A percentile compares a stretch with the other conserved stretches of the same genome.
Evolutionary conservation across 495 filamentous ascomycete genomes (phyloP).

Genomic region (Penicillium ochrochloron): DNA sequence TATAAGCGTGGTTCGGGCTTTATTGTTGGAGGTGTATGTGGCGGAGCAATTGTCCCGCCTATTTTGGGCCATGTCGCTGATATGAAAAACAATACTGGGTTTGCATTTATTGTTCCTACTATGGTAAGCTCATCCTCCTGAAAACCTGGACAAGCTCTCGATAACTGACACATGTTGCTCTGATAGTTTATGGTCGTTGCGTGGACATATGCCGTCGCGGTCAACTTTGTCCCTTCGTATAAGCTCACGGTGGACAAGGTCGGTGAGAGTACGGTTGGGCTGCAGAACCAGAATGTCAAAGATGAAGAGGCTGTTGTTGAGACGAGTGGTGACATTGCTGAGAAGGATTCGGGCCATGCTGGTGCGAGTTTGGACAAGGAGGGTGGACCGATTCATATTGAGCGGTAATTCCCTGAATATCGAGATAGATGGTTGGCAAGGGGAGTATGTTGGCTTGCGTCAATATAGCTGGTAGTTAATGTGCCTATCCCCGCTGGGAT

Average conservation of each 20-base stretch:
- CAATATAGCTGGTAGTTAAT: not conserved
- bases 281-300: conserved; percentile 33
- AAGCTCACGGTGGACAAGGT: conserved; percentile 63
- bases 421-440: not conserved
- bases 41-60: conserved; percentile 58
- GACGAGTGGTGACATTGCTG: conserved; percentile 4
- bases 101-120: conserved; percentile 61
- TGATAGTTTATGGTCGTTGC: conserved; percentile 55
- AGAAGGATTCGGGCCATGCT: not conserved
- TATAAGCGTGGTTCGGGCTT: conserved; percentile 62
- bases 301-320: conserved; percentile 36
- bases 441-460: not conserved
- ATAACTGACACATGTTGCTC: not conserved
- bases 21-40: conserved; percentile 62
- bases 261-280: conserved; percentile 55
- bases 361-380: conserved; percentile 8
- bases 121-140: conserved; percentile 40
- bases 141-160: not conserved
- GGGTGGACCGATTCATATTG: conserved; percentile 18
- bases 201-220: conserved; percentile 60
- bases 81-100: conserved; percentile 49
- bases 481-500: not conserved
- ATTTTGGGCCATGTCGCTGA: conserved; percentile 56
- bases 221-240: conserved; percentile 69
- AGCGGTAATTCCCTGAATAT: conserved; percentile 4